phyloP scores from a whole-genome alignment of 2,329 filamentous ascomycete genomes.

The Furcasterigmium furcatum region DNA sequence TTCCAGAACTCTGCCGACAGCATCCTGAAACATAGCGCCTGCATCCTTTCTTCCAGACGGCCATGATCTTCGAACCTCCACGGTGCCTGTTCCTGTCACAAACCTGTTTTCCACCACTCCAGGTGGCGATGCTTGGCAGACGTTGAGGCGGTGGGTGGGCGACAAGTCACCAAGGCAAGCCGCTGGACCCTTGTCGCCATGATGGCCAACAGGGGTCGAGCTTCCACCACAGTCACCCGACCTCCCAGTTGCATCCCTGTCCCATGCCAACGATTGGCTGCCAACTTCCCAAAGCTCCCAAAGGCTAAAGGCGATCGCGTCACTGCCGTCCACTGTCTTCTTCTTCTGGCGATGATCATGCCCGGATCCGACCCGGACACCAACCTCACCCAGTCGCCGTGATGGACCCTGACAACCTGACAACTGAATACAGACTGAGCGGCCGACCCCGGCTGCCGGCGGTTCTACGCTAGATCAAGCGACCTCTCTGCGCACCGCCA shows the following conservation, averaged over 20 bases:
- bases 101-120: slow-evolving; percentile 10
- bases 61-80: background rate
- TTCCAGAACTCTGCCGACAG: slow-evolving; percentile 1
- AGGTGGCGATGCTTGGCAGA: slow-evolving; percentile 11
- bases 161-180: too few relatives aligned
- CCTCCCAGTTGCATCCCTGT: background rate
- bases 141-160: background rate
- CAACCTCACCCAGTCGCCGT: background rate
- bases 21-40: slow-evolving; percentile 1
- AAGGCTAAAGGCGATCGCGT: slow-evolving; percentile 1
- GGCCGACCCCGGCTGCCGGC: too few relatives aligned
- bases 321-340: background rate
- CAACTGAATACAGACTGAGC: background rate
- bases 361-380: background rate
- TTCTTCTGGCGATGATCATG: slow-evolving; percentile 1
- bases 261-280: background rate
- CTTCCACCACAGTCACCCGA: background rate
- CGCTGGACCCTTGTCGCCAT: slow-evolving; percentile 1
- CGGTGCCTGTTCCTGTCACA: slow-evolving; percentile 8
- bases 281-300: slow-evolving; percentile 2
- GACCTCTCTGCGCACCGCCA: slow-evolving; percentile 8
- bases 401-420: background rate
- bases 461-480: too few relatives aligned
- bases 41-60: background rate
- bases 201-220: slow-evolving; percentile 1